Evolutionary conservation across 2,329 filamentous ascomycete species (phyloP).

Genomic region (Albophoma yamanashiensis): DNA sequence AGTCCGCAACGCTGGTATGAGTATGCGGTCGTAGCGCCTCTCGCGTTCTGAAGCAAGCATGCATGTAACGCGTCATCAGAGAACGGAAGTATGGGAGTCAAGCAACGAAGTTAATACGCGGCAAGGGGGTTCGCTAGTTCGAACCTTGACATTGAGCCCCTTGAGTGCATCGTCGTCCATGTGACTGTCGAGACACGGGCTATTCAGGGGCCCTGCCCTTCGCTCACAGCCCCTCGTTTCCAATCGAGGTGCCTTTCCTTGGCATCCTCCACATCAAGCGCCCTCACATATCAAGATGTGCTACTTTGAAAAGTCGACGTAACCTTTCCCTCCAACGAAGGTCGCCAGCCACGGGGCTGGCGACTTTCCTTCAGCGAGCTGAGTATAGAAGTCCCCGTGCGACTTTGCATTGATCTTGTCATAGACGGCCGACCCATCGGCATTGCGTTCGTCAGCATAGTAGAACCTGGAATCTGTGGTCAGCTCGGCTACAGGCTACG

Average conservation of each 20-base stretch:
- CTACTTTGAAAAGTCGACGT: background rate
- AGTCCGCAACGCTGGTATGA: too few species aligned
- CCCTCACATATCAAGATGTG: too few species aligned
- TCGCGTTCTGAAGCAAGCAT: too few species aligned
- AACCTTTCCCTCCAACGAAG: background rate
- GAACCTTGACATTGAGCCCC: background rate
- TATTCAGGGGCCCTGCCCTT: too few species aligned
- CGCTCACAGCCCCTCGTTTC: too few species aligned
- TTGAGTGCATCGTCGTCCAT: background rate
- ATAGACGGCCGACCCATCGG: background rate
- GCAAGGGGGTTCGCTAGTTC: too few species aligned
- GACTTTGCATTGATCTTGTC: background rate
- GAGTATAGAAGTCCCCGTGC: background rate
- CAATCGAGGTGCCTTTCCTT: too few species aligned
- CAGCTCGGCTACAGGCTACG: background rate
- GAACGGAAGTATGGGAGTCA: background rate
- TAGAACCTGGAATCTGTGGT: background rate
- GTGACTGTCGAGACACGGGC: background rate
- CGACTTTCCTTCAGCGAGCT: background rate
- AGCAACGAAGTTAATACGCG: too few species aligned
- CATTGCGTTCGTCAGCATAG: background rate
- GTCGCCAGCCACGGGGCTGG: background rate
- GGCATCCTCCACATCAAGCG: background rate
- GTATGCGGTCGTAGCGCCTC: too few species aligned
- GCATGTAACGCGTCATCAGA: too few species aligned